phyloP scores from a whole-genome alignment of 2,329 filamentous ascomycete genomes.

The Fusarium lateritium region DNA sequence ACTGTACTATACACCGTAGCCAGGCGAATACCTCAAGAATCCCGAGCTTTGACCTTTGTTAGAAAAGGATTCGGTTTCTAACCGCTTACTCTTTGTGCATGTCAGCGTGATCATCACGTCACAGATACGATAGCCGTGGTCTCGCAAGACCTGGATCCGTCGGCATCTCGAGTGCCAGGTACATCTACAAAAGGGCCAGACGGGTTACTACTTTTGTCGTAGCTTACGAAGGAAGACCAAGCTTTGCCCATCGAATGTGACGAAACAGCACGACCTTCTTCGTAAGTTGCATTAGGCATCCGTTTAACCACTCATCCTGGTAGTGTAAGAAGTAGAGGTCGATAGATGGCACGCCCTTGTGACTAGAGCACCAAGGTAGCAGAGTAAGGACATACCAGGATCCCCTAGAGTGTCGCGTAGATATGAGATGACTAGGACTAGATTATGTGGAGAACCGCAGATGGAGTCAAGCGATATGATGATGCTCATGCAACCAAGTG shows the following conservation, averaged over 20 bases:
- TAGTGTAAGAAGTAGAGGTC: not conserved
- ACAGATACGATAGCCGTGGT: not conserved
- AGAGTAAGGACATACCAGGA: not conserved
- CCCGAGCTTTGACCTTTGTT: not conserved
- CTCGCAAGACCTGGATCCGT: not conserved
- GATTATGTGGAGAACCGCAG: not conserved
- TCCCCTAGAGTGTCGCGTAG: not conserved
- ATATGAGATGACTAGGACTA: not conserved
- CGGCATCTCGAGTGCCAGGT: not conserved
- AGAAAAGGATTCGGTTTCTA: not conserved
- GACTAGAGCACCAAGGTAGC: not conserved
- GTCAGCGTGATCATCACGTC: not conserved
- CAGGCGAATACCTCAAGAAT: not conserved
- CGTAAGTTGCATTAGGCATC: not conserved
- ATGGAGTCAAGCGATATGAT: not conserved
- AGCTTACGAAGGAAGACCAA: not conserved
- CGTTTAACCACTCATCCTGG: not conserved
- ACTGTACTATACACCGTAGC: not conserved
- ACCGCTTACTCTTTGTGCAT: not conserved
- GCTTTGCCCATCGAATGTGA: not conserved
- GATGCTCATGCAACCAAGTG: not conserved
- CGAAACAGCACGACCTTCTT: not conserved
- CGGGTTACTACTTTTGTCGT: not conserved
- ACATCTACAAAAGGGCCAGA: not conserved
- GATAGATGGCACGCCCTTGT: not conserved